These are phyloP conservation scores for Dacryopinax primogenitus DNA, from an alignment of 768 basidiomycete genomes.

Conservation along the genomic window DNA sequence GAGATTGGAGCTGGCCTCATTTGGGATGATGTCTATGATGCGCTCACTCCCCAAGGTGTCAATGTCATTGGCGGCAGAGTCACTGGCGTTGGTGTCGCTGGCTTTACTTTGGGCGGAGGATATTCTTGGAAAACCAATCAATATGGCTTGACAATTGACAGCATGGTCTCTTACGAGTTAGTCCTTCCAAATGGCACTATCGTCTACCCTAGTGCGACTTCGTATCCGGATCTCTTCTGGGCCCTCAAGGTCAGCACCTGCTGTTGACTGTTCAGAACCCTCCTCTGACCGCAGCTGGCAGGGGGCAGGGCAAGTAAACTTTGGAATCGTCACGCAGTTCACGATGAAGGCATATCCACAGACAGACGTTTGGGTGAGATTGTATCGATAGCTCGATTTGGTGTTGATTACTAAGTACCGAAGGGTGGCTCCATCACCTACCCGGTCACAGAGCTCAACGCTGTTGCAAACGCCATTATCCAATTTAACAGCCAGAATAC, in stretches of 20 bases:
- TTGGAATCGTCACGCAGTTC: conserved; percentile 48
- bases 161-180: conserved; percentile 41
- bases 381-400: neutral
- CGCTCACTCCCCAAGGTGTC: conserved; percentile 37
- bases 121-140: conserved; percentile 56
- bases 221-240: conserved; percentile 33
- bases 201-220: conserved; percentile 24
- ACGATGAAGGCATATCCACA: conserved; percentile 44
- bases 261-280: neutral
- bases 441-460: conserved; percentile 16
- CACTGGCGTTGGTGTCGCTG: conserved; percentile 46
- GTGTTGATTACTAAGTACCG: neutral
- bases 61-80: conserved; percentile 50
- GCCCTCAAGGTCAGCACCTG: conserved; percentile 30
- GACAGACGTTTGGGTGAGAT: conserved; percentile 44
- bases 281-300: neutral
- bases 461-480: conserved; percentile 28
- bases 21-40: conserved; percentile 55
- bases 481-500: conserved; percentile 33
- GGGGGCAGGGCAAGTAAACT: conserved; percentile 1
- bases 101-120: conserved; percentile 39
- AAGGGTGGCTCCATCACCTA: conserved; percentile 41
- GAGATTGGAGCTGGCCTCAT: conserved; percentile 34
- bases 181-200: conserved; percentile 44
- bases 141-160: conserved; percentile 45